phyloP scores from a whole-genome alignment of 495 filamentous ascomycete genomes.

The Aspergillus indologenus region DNA sequence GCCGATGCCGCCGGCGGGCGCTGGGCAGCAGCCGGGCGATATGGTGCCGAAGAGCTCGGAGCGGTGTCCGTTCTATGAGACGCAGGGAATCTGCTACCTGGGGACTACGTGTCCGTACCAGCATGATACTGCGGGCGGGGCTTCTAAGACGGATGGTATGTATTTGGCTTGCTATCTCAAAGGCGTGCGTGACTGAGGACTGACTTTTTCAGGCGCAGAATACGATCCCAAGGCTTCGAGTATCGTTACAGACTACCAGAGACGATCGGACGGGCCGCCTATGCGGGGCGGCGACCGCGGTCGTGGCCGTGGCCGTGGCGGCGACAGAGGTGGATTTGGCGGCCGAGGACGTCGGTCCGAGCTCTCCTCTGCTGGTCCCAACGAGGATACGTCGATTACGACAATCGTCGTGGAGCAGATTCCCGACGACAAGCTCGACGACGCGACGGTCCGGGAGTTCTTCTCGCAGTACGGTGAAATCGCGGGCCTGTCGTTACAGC shows the following conservation, averaged over 20 bases:
- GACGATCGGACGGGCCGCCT: slow-evolving; percentile 16
- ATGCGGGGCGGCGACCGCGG: slow-evolving; percentile 39
- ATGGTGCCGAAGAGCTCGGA: slow-evolving; percentile 43
- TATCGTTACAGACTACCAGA: slow-evolving; percentile 38
- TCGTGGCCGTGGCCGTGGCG: slow-evolving; percentile 49
- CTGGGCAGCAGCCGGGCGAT: slow-evolving; percentile 31
- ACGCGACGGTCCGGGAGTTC: slow-evolving; percentile 70
- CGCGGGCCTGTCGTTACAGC: slow-evolving; percentile 67
- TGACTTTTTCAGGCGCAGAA: slow-evolving; percentile 48
- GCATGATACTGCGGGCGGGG: slow-evolving; percentile 65
- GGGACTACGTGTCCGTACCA: slow-evolving; percentile 78
- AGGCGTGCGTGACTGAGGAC: too few species aligned
- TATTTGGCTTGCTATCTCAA: neutral
- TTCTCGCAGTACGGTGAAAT: slow-evolving; percentile 85
- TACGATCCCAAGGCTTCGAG: slow-evolving; percentile 78
- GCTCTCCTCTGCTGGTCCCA: slow-evolving; percentile 74
- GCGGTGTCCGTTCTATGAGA: slow-evolving; percentile 84
- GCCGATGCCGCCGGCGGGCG: slow-evolving; percentile 34
- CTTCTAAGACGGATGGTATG: slow-evolving; percentile 51
- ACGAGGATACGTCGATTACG: slow-evolving; percentile 68
- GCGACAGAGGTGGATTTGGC: slow-evolving; percentile 43
- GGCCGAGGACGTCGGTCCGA: slow-evolving; percentile 57
- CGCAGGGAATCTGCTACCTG: slow-evolving; percentile 78
- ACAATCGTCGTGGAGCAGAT: slow-evolving; percentile 92
- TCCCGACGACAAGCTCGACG: slow-evolving; percentile 78